phyloP scores from a whole-genome alignment of 371 early-diverging fungal species.

The Choanephora cucurbitarum region DNA sequence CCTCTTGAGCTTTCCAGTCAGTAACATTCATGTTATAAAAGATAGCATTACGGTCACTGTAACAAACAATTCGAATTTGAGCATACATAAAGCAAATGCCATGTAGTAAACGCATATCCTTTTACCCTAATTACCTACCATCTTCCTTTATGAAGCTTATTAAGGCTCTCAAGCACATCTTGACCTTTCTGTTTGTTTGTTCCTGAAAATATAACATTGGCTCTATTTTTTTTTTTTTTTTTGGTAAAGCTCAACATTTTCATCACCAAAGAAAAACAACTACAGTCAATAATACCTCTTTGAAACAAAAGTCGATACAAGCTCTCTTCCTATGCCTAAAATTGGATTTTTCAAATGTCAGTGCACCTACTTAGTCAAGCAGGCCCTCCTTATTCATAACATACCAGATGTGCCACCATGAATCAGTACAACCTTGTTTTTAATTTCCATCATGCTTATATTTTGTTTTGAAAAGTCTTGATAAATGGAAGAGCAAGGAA shows the following conservation, averaged over 20 bases:
- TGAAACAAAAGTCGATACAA: slow-evolving; percentile 14
- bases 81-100: background rate
- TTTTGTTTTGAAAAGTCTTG: background rate
- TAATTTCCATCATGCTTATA: slow-evolving; percentile 12
- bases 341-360: background rate
- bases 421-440: slow-evolving; percentile 22
- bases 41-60: slow-evolving; percentile 22
- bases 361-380: background rate
- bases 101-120: background rate
- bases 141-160: slow-evolving; percentile 6
- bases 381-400: too few species aligned
- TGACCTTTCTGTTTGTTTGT: slow-evolving; percentile 33
- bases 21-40: slow-evolving; percentile 60
- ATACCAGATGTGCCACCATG: slow-evolving; percentile 41
- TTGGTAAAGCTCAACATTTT: too few species aligned
- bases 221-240: too few species aligned
- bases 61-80: background rate
- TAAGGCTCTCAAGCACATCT: slow-evolving; percentile 11
- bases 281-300: slow-evolving; percentile 27
- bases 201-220: slow-evolving; percentile 32
- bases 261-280: background rate
- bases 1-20: slow-evolving; percentile 48
- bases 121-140: background rate
- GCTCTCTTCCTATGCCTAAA: slow-evolving; percentile 35
- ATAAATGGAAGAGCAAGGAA: background rate